Conservation (phyloP, 495 filamentous ascomycete species). For the Aspergillus avenaceus region DNA sequence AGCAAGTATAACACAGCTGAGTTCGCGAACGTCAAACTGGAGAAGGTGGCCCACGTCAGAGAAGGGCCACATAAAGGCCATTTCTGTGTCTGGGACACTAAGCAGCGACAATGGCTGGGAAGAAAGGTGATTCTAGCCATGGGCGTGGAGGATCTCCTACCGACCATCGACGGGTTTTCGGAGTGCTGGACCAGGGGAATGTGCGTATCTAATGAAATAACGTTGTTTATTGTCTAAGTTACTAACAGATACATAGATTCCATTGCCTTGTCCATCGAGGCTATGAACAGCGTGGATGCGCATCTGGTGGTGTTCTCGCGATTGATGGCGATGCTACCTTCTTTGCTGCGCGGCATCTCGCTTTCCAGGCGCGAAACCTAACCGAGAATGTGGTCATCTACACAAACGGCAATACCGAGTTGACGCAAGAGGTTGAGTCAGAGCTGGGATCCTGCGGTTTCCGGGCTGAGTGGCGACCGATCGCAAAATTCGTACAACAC, state of each 20-base stretch:
- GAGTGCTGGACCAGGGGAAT: constrained; percentile 26
- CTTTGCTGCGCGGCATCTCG: neutral
- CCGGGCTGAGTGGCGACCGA: neutral
- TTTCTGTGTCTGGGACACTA: constrained; percentile 16
- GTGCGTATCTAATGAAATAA: constrained; percentile 12
- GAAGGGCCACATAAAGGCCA: no score
- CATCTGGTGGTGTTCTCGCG: constrained; percentile 26
- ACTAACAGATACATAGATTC: constrained; percentile 22
- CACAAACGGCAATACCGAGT: constrained; percentile 1
- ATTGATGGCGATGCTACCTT: neutral
- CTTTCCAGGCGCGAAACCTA: neutral
- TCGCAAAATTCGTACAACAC: neutral
- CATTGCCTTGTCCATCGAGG: constrained; percentile 48
- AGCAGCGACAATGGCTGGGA: constrained; percentile 29
- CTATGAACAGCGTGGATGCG: constrained; percentile 35
- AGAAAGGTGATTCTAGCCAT: constrained; percentile 48
- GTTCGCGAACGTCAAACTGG: constrained; percentile 28
- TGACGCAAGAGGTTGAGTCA: neutral
- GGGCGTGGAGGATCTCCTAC: constrained; percentile 35
- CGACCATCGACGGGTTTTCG: constrained; percentile 29
- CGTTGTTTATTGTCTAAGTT: neutral
- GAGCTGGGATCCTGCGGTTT: neutral
- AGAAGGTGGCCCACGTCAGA: constrained; percentile 1
- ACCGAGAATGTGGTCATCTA: neutral
- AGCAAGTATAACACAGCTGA: constrained; percentile 39